Conservation (phyloP, 140 eudicot genomes). For the Anethum foeniculum region DNA sequence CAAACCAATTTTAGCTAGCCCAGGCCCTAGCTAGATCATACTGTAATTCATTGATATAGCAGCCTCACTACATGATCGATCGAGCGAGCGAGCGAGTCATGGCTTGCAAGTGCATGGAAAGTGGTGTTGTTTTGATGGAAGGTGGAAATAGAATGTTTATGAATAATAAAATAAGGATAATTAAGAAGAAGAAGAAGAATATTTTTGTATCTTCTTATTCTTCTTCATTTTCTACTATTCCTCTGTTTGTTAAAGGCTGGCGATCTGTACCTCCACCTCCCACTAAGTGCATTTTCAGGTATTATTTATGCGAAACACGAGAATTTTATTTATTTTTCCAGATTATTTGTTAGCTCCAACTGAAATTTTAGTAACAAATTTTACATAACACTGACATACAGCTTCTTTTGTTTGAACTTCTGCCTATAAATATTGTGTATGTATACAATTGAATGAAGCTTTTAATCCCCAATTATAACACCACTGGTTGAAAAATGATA, state of each 20-base stretch:
- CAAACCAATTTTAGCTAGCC: background rate
- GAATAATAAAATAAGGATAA: background rate
- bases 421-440: background rate
- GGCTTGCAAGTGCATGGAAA: background rate
- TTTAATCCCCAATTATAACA: too few relatives aligned
- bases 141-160: background rate
- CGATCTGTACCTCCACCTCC: slow-evolving; percentile 2
- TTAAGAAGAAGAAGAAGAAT: background rate
- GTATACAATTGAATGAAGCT: too few relatives aligned
- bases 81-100: background rate
- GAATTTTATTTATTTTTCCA: background rate
- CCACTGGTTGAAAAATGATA: too few relatives aligned
- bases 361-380: background rate
- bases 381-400: background rate
- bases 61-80: background rate
- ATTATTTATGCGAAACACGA: background rate
- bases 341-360: background rate
- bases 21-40: too few relatives aligned
- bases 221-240: background rate
- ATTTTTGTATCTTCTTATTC: background rate
- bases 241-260: background rate
- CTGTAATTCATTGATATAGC: too few relatives aligned
- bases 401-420: background rate
- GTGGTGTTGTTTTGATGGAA: background rate
- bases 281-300: slow-evolving; percentile 3